phyloP scores from a whole-genome alignment of 1,139 yeast species.

The Wickerhamomyces sp. region DNA sequence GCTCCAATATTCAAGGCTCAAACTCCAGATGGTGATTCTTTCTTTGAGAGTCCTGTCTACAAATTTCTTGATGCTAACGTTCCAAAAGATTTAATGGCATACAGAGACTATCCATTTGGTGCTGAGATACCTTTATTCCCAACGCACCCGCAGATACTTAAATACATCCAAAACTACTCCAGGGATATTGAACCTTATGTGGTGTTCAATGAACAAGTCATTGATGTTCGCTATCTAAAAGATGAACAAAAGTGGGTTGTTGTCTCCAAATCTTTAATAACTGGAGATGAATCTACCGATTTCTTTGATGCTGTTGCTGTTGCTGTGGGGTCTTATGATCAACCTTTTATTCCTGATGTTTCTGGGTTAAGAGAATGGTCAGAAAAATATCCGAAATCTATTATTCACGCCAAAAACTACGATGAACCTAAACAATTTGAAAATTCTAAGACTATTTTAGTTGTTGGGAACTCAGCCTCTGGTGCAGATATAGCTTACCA shows the following conservation, averaged over 20 bases:
- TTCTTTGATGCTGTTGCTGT: slow-evolving; percentile 46
- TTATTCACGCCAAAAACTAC: slow-evolving; percentile 33
- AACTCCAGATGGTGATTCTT: slow-evolving; percentile 17
- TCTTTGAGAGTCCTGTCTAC: slow-evolving; percentile 30
- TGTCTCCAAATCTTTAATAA: slow-evolving; percentile 23
- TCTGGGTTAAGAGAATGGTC: slow-evolving; percentile 36
- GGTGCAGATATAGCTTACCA: slow-evolving; percentile 36
- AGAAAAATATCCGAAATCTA: slow-evolving; percentile 19
- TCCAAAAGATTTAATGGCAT: slow-evolving; percentile 55
- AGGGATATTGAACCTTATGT: slow-evolving; percentile 30
- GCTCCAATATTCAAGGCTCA: slow-evolving; percentile 9
- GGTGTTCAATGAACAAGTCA: slow-evolving; percentile 31
- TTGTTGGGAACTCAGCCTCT: slow-evolving; percentile 43
- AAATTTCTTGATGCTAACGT: slow-evolving; percentile 56
- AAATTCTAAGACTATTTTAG: slow-evolving; percentile 32
- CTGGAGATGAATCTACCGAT: slow-evolving; percentile 23
- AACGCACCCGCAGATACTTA: slow-evolving; percentile 41
- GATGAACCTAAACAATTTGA: slow-evolving; percentile 42
- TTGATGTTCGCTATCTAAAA: slow-evolving; percentile 8
- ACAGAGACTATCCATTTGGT: slow-evolving; percentile 44
- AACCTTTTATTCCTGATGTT: slow-evolving; percentile 45
- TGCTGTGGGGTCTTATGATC: slow-evolving; percentile 53
- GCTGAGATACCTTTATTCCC: slow-evolving; percentile 45
- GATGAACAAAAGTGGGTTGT: slow-evolving; percentile 28
- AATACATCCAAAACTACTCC: slow-evolving; percentile 44